Evolutionary conservation across 768 basidiomycete genomes (phyloP).

Genomic region (Boletus sensibilis): DNA sequence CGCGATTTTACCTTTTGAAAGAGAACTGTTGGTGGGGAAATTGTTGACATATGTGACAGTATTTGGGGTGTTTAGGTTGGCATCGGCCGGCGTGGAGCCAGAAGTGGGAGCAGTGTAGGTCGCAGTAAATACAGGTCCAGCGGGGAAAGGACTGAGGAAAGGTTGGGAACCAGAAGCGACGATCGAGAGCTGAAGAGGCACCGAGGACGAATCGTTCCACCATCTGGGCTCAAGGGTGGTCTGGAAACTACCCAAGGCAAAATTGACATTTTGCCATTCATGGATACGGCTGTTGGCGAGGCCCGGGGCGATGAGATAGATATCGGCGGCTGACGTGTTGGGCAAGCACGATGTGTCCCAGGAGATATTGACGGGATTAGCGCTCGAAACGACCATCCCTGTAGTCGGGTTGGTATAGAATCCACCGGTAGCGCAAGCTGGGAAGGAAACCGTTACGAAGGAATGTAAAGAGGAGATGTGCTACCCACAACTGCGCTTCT

Average conservation of each 20-base stretch:
- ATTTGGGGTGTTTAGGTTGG: conserved; percentile 38
- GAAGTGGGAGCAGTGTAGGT: conserved; percentile 49
- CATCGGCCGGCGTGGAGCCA: conserved; percentile 39
- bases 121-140: conserved; percentile 69
- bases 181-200: conserved; percentile 59
- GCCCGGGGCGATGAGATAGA: conserved; percentile 62
- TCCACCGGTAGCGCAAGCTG: conserved; percentile 55
- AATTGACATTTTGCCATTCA: conserved; percentile 54
- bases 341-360: conserved; percentile 66
- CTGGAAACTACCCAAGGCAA: conserved; percentile 46
- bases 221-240: conserved; percentile 57
- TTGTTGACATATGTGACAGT: conserved; percentile 42
- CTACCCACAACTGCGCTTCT: conserved; percentile 30
- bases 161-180: conserved; percentile 48
- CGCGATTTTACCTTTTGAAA: conserved; percentile 58
- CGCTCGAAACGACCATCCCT: conserved; percentile 45
- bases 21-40: conserved; percentile 35
- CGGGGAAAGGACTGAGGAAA: conserved; percentile 53
- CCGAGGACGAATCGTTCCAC: conserved; percentile 60
- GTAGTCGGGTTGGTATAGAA: conserved; percentile 60
- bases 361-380: conserved; percentile 50
- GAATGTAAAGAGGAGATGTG: background rate
- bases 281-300: conserved; percentile 46
- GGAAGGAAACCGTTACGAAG: background rate
- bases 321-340: conserved; percentile 51